Base-by-base conservation (phyloP, 495 filamentous ascomycete genomes). In the Aspergillus wentii region DNA sequence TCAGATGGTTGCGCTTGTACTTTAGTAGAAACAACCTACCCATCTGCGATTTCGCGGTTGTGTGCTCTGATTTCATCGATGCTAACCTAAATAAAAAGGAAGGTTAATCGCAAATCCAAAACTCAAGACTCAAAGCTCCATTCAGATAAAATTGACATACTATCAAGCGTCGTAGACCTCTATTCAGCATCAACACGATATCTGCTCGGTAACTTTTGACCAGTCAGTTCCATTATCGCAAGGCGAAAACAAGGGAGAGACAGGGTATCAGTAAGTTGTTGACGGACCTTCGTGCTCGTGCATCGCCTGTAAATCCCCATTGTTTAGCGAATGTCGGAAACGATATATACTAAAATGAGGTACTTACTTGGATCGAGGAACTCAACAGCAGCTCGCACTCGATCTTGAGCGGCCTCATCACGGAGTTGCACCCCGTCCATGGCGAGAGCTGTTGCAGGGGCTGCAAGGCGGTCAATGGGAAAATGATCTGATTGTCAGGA, bases 1-100 rank as follows among this genome's bases (percentile, higher is more conserved):
- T 55, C 5, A 53, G 48, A 41, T 16, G 11, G 8, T 22, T 19
- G n/a, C 10, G 7, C 15, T 7, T 28, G 13, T 15, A 27, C 2
- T 20, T 17, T 30, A 14, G 25, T 5, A 11, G 5, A 26, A 29
- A n/a, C 16, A 14, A 40, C 61, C 23, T 62, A 78, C 72, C 88
- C 88, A 46, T 96, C 88, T 47, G 94, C 86, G 20, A 97, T 74
- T 48, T 92, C 87, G 42, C 83, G 64, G 56, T 86, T 94, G 67
- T 95, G 90, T 44, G 85, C 76, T 59, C 94, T 75, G 56, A 97
- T 85, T 55, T 96, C 88, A 65, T 97, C 94, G 42, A 99, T 75
- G 69, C 88, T 95, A 52, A 98, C 86, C 65, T 88, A 63, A 74
- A 26, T 26, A 21, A 34, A 8, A 40, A 45, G 9, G 35, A 22